Base-by-base conservation (phyloP, 2,329 filamentous ascomycete genomes). In the Fusarium cyanostomum region DNA sequence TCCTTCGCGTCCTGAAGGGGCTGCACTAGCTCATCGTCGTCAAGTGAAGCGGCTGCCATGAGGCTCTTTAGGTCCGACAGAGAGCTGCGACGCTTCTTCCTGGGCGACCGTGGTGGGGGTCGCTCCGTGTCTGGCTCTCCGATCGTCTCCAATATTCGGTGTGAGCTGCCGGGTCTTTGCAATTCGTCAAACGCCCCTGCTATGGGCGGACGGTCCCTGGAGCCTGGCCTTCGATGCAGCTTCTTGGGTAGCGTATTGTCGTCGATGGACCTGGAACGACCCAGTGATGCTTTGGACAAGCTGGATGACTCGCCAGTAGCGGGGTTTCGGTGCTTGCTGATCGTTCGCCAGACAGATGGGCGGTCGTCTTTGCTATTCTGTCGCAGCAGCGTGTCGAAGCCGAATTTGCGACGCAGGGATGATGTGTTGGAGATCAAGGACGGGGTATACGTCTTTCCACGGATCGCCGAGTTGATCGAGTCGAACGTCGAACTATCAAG, bases 61-160 rank as follows among this genome's bases (percentile, higher is more conserved):
- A 92, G 80, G 53, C 81, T 84, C 67, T 88, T 90, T 43, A 98
- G 82, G 74, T 98, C 94, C 5, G 94, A 97, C 37, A 98, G 79
- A 24, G 94, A 97, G 78, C 94, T 97, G 73, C 94, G 89, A 52
- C 94, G 86, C 80, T 96, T 97, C 64, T 89, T 94, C 73, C 85
- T 88, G 39, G 81, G 78, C n/a, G 74, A 74, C 65, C 79, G 83
- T 1, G 73, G 59, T 5, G 73, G 64, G 8, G 69, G 63, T 6
- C 76, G 73, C 52, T 83, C 81, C 13, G 75, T 77, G 0, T 81
- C 79, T 1, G 85, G 85, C 69, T 87, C 85, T 13, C 84, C 85
- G 45, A 88, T 87, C 0, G 85, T 87, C 69, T 85, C 84, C 2
- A 87, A 77, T 15, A 84, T 76, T 34, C 82, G 80, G 64, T 86